Conservation (phyloP, 768 basidiomycete species). For the Fomitopsis serialis region DNA sequence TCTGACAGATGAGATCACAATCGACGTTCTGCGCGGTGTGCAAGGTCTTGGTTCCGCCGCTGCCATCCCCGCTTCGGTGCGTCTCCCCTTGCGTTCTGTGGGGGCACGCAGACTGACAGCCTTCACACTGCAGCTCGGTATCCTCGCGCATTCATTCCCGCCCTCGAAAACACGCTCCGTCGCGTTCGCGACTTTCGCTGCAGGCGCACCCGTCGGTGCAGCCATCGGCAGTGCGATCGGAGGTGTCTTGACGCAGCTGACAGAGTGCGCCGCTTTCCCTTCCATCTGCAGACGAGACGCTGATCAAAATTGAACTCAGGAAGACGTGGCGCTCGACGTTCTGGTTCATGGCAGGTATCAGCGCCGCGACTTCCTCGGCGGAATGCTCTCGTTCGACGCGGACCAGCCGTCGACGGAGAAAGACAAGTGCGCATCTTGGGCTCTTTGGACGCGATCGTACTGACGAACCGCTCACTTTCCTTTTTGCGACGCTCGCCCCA, state of each 20-base stretch:
- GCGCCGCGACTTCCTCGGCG: conserved; percentile 47
- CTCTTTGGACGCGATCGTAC: too few relatives aligned
- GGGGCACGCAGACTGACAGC: too few relatives aligned
- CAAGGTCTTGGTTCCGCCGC: conserved; percentile 82
- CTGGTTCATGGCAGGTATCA: conserved; percentile 56
- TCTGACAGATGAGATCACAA: conserved; percentile 49
- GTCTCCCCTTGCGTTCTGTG: conserved; percentile 9
- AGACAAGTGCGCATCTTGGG: conserved; percentile 19
- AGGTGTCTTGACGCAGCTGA: conserved; percentile 61
- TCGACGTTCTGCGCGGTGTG: conserved; percentile 70
- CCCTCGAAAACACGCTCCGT: conserved; percentile 59
- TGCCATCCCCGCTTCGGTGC: conserved; percentile 65
- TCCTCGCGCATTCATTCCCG: conserved; percentile 76
- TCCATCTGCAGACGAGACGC: neutral
- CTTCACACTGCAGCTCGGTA: conserved; percentile 51
- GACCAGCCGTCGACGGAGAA: conserved; percentile 36
- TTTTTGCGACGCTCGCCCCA: too few relatives aligned
- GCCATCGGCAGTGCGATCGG: conserved; percentile 67
- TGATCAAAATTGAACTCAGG: neutral
- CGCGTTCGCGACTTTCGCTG: conserved; percentile 80
- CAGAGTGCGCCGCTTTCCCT: conserved; percentile 22
- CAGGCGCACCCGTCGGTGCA: conserved; percentile 80
- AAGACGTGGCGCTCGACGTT: conserved; percentile 59
- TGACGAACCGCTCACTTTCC: too few relatives aligned
- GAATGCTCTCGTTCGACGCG: conserved; percentile 51